phyloP scores from a whole-genome alignment of 441 rosid species.

The Theobroma grandiflorum region DNA sequence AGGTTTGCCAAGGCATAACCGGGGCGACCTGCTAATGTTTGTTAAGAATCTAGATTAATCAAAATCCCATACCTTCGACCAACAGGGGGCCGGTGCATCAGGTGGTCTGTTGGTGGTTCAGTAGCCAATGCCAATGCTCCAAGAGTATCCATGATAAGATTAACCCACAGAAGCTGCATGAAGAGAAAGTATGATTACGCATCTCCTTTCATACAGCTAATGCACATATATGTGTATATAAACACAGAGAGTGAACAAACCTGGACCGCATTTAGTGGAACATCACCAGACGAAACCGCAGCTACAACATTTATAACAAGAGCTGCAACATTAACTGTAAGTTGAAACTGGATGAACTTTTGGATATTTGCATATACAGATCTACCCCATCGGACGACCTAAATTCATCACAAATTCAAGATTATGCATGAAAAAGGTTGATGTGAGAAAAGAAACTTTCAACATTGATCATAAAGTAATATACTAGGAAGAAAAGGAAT shows the following conservation, averaged over 20 bases:
- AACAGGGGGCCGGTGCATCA: slow-evolving; percentile 87
- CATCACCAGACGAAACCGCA: slow-evolving; percentile 93
- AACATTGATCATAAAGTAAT: neutral
- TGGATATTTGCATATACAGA: slow-evolving; percentile 99
- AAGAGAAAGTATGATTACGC: slow-evolving; percentile 21
- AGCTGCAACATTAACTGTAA: slow-evolving; percentile 97
- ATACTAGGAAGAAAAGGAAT: slow-evolving; percentile 16
- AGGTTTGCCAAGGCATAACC: neutral
- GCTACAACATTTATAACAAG: slow-evolving; percentile 93
- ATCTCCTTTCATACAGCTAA: neutral
- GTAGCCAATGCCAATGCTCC: slow-evolving; percentile 99
- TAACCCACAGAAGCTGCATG: slow-evolving; percentile 97
- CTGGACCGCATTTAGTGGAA: slow-evolving; percentile 98
- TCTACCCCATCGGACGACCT: slow-evolving; percentile 99
- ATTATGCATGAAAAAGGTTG: neutral
- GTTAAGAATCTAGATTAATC: slow-evolving; percentile 5
- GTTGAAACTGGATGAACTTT: slow-evolving; percentile 99
- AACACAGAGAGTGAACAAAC: slow-evolving; percentile 39
- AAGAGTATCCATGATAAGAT: slow-evolving; percentile 99
- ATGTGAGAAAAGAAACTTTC: neutral
- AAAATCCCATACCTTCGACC: slow-evolving; percentile 71
- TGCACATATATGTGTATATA: neutral
- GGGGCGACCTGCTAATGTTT: neutral
- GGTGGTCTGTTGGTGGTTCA: slow-evolving; percentile 95
- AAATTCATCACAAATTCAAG: slow-evolving; percentile 20